phyloP scores from a whole-genome alignment of 2,329 filamentous ascomycete genomes.

The Myriangium duriaei region DNA sequence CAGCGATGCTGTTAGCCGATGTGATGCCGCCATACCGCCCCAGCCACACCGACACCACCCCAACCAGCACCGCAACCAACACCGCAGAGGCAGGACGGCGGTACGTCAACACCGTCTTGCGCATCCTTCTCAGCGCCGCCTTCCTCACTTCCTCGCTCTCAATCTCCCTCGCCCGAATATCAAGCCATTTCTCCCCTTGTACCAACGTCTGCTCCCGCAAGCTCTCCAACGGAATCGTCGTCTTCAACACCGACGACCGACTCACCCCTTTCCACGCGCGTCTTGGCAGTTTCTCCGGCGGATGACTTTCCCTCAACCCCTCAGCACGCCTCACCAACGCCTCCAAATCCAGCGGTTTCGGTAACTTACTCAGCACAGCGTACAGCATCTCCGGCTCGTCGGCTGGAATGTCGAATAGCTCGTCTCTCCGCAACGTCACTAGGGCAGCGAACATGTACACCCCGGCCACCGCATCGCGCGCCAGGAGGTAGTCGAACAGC shows the following conservation, averaged over 20 bases:
- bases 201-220: slow-evolving; percentile 45
- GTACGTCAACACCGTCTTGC: slow-evolving; percentile 47
- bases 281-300: slow-evolving; percentile 55
- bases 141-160: slow-evolving; percentile 48
- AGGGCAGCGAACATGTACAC: slow-evolving; percentile 86
- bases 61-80: slow-evolving; percentile 19
- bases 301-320: slow-evolving; percentile 50
- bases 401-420: slow-evolving; percentile 70
- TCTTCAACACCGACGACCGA: slow-evolving; percentile 70
- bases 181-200: slow-evolving; percentile 57
- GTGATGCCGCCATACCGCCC: slow-evolving; percentile 24
- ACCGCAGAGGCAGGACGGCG: slow-evolving; percentile 47
- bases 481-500: slow-evolving; percentile 83
- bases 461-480: slow-evolving; percentile 73
- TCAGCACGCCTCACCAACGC: slow-evolving; percentile 56
- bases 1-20: background rate
- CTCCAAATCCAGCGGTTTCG: slow-evolving; percentile 69
- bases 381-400: slow-evolving; percentile 91
- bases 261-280: slow-evolving; percentile 62
- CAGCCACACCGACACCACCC: slow-evolving; percentile 22
- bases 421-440: slow-evolving; percentile 63
- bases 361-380: slow-evolving; percentile 74
- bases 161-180: slow-evolving; percentile 61
- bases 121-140: slow-evolving; percentile 29
- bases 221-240: slow-evolving; percentile 45